Conservation (phyloP, 495 filamentous ascomycete genomes). For the Tetracladium marchalianum region DNA sequence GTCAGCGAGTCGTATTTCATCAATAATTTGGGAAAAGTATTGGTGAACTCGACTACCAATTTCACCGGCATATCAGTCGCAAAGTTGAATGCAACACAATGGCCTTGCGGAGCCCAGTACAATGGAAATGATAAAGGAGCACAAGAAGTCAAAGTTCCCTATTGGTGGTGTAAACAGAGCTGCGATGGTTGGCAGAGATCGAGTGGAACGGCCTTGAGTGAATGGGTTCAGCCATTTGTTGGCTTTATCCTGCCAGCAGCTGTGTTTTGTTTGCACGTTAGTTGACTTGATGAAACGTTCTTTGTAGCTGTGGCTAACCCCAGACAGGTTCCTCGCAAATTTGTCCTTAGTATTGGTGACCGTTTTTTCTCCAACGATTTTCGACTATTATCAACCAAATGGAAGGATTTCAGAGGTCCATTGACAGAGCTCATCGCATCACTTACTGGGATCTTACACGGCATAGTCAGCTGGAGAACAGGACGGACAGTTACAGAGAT, state of each 20-base stretch:
- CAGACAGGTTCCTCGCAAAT: not conserved
- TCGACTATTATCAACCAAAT: slow-evolving; percentile 17
- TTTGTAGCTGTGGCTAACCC: too few species aligned
- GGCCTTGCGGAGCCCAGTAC: slow-evolving; percentile 27
- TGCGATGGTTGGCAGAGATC: slow-evolving; percentile 19
- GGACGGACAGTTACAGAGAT: slow-evolving; percentile 22
- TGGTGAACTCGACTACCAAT: not conserved
- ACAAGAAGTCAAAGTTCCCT: slow-evolving; percentile 15
- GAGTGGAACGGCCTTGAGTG: slow-evolving; percentile 1
- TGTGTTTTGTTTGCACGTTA: slow-evolving; percentile 22
- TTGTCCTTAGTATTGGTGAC: slow-evolving; percentile 1
- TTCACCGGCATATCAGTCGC: slow-evolving; percentile 1
- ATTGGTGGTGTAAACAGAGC: slow-evolving; percentile 9
- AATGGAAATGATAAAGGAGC: slow-evolving; percentile 23
- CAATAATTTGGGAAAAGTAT: not conserved
- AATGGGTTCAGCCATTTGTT: slow-evolving; percentile 16
- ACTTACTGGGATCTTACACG: slow-evolving; percentile 22
- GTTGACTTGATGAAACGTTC: slow-evolving; percentile 15
- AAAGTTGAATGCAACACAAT: slow-evolving; percentile 13
- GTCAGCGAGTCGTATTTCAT: slow-evolving; percentile 6
- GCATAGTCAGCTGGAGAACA: slow-evolving; percentile 26
- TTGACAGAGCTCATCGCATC: slow-evolving; percentile 22
- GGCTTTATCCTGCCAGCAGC: slow-evolving; percentile 20
- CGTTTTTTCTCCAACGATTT: slow-evolving; percentile 6
- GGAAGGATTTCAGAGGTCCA: slow-evolving; percentile 13